Evolutionary conservation across 192 early-diverging fungal species (phyloP).

Genomic region (Backusella sp.): DNA sequence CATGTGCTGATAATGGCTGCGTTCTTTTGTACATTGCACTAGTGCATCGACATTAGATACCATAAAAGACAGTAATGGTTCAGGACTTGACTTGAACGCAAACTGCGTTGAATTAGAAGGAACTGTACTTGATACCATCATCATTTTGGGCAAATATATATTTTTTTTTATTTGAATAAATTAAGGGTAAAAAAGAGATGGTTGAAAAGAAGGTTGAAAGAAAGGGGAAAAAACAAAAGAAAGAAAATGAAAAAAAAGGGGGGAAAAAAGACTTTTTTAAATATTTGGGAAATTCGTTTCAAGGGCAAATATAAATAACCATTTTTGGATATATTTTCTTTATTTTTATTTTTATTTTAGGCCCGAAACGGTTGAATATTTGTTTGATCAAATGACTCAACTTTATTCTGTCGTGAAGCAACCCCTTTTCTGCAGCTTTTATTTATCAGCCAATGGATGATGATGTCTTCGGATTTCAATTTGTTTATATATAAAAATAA

Average conservation of each 20-base stretch:
- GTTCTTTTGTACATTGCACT: conserved; percentile 15
- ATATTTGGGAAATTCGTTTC: neutral
- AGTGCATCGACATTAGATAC: conserved; percentile 8
- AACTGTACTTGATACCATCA: conserved; percentile 8
- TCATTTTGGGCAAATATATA: neutral
- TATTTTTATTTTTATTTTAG: conserved; percentile 7
- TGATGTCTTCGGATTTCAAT: neutral
- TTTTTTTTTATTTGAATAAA: neutral
- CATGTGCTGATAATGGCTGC: conserved; percentile 13
- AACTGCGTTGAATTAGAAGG: neutral
- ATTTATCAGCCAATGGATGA: neutral
- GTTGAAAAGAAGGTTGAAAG: neutral
- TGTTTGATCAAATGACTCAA: conserved; percentile 3
- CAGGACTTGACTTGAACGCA: conserved; percentile 11
- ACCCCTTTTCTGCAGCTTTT: conserved; percentile 7
- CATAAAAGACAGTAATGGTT: conserved; percentile 16
- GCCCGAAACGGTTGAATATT: conserved; percentile 3
- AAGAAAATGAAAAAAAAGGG: neutral
- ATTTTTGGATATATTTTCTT: conserved; percentile 13
- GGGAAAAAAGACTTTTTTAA: neutral
- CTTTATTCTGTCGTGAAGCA: conserved; percentile 7
- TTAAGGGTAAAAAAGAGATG: neutral
- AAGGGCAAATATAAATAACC: conserved; percentile 1
- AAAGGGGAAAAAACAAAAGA: neutral
- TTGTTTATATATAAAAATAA: neutral